These are phyloP conservation scores for Aspergillus homomorphus DNA, from an alignment of 495 filamentous ascomycete genomes.

Conservation along the genomic window DNA sequence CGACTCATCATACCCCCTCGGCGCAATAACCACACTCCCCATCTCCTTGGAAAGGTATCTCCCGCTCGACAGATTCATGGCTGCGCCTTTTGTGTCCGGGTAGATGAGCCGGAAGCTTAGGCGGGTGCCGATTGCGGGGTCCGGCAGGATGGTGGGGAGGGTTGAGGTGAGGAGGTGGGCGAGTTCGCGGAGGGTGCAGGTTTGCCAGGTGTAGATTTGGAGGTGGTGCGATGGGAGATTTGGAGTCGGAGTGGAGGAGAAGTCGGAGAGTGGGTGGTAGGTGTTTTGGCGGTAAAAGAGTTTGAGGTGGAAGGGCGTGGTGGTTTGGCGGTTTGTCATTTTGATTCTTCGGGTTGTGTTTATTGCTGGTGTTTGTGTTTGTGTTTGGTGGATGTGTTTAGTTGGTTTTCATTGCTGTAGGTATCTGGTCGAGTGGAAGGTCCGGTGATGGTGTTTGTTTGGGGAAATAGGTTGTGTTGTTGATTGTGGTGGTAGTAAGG, in stretches of 20 bases:
- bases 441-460: neutral
- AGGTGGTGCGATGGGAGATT: conserved; percentile 50
- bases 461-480: neutral
- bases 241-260: conserved; percentile 19
- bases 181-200: conserved; percentile 80
- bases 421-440: neutral
- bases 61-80: conserved; percentile 43
- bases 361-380: conserved; percentile 17
- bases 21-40: conserved; percentile 73
- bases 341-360: conserved; percentile 31
- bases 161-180: conserved; percentile 68
- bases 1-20: conserved; percentile 15
- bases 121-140: conserved; percentile 73
- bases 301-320: conserved; percentile 84
- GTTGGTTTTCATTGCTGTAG: neutral
- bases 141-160: conserved; percentile 66
- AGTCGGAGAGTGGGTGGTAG: conserved; percentile 59
- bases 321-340: conserved; percentile 59
- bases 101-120: conserved; percentile 84
- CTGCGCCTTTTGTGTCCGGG: conserved; percentile 64
- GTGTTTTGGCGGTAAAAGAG: conserved; percentile 76
- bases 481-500: conserved; percentile 1
- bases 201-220: conserved; percentile 84
- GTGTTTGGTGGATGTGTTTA: conserved; percentile 1
- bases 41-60: conserved; percentile 73